Evolutionary conservation across 768 basidiomycete species (phyloP).

Genomic region (Suillus variegatus): DNA sequence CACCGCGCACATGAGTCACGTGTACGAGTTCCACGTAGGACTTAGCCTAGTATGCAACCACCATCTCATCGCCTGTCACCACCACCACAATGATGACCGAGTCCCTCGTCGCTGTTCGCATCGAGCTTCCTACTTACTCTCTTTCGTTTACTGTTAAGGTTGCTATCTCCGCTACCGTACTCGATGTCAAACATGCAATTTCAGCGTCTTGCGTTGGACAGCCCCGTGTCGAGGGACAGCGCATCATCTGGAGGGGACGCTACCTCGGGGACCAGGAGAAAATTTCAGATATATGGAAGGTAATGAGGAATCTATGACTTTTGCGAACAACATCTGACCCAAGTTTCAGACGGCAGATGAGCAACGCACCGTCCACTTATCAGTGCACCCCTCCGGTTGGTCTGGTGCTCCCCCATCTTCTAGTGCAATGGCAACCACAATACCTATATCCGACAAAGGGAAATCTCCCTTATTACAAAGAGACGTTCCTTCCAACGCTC

Average conservation of each 20-base stretch:
- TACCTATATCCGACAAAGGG: constrained; percentile 5
- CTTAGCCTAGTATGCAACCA: too few species aligned
- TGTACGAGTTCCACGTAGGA: constrained; percentile 33
- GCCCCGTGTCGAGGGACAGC: constrained; percentile 70
- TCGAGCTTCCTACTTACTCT: constrained; percentile 77
- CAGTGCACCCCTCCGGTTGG: constrained; percentile 84
- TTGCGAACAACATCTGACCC: neutral
- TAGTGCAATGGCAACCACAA: constrained; percentile 16
- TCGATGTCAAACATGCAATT: constrained; percentile 71
- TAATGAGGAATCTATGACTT: constrained; percentile 28
- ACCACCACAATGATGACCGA: constrained; percentile 24
- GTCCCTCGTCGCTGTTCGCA: constrained; percentile 44
- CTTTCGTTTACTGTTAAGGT: constrained; percentile 64
- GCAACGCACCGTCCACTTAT: constrained; percentile 66
- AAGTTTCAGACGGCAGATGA: constrained; percentile 52
- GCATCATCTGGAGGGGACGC: constrained; percentile 76
- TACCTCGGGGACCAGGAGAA: constrained; percentile 64
- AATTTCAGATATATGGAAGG: constrained; percentile 72
- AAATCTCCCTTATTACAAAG: constrained; percentile 5
- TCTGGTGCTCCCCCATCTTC: constrained; percentile 48
- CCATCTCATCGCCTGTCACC: neutral
- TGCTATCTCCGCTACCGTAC: constrained; percentile 47
- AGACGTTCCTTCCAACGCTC: neutral
- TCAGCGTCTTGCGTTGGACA: constrained; percentile 57
- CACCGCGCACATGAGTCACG: constrained; percentile 17